Evolutionary conservation across 1,139 yeast genomes (phyloP), one percentile per base, ranked within the genome.

Genomic region (Ogataea hybrid): DNA sequence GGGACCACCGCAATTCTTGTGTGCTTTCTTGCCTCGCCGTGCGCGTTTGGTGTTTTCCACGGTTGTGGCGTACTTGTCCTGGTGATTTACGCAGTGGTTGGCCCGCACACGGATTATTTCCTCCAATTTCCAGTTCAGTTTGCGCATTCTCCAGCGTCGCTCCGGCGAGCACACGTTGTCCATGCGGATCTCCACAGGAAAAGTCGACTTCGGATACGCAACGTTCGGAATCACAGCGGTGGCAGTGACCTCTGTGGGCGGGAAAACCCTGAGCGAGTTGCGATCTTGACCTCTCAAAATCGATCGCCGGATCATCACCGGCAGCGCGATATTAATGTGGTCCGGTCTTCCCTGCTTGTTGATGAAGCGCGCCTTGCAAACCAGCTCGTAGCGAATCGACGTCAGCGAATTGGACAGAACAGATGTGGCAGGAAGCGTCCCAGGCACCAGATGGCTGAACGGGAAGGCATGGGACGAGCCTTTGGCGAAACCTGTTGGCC

Each of bases 121-220:
- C 58, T 90, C 96, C n/a, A 92, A 73, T 53, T 89, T 74, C 97
- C 98, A 92, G 44, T 73, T 74, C 39, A 92, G 64, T 61, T 89
- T 86, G 41, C 97, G 74, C 90, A 94, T 83, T 62, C 95, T 75
- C 98, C 98, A 92, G 50, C 97, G 73, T 50, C 89, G 72, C 11
- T 65, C 68, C 14, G 60, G 54, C 29, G 71, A 66, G 1, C 83
- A 77, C 21, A 92, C 76, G 46, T 95, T 92, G 52, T 89, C 95
- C 53, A 94, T 65, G 50, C 81, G 78, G 57, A 92, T 68, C 57
- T 89, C 97, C 23, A 92, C 72, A 0, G 94, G 84, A 57, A 92
- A 87, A 0, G 82, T 72, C 0, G 96, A 84, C 56, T 86, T 84
- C 9, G 98, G 98, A 60, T 86, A 86, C 16, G 87, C 76, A 12